Percentiles rank a stretch among this genome's conserved stretches.
phyloP scores from a whole-genome alignment of 2,329 filamentous ascomycete genomes.

The Pyrenochaeta sp. region DNA sequence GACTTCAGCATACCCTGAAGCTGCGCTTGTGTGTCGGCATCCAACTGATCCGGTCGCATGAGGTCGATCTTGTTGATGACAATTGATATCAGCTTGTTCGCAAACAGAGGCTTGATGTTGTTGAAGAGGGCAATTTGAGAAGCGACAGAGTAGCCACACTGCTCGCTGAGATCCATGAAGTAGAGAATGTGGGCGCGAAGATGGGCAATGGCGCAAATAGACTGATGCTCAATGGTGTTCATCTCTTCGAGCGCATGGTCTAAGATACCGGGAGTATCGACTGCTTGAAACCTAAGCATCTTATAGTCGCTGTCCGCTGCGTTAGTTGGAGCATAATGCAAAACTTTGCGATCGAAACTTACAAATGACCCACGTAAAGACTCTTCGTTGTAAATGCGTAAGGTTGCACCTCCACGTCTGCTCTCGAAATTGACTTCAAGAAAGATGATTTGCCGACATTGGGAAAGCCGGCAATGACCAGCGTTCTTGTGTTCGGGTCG shows the following conservation, averaged over 20 bases:
- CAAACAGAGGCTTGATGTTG: constrained; percentile 92
- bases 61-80: constrained; percentile 99
- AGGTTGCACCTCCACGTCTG: constrained; percentile 95
- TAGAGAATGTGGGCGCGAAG: constrained; percentile 94
- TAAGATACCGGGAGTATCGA: constrained; percentile 97
- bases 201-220: constrained; percentile 97
- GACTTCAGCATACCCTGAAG: constrained; percentile 83
- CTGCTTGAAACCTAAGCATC: constrained; percentile 86
- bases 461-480: constrained; percentile 96
- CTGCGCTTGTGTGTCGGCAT: constrained; percentile 77
- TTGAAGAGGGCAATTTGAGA: constrained; percentile 95
- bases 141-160: constrained; percentile 92
- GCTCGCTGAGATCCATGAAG: constrained; percentile 97
- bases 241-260: constrained; percentile 98
- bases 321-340: constrained; percentile 57
- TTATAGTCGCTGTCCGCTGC: constrained; percentile 75
- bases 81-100: constrained; percentile 96
- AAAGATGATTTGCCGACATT: constrained; percentile 95
- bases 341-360: constrained; percentile 73
- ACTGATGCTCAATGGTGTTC: constrained; percentile 99
- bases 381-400: constrained; percentile 99
- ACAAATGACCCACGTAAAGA: constrained; percentile 93
- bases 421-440: constrained; percentile 87
- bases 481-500: constrained; percentile 94
- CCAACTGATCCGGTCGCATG: constrained; percentile 84